Percentiles rank a stretch among this genome's conserved stretches.
These are phyloP conservation scores for Hevea brasiliensis DNA, from an alignment of 345 rosid species.

Conservation along the genomic window DNA sequence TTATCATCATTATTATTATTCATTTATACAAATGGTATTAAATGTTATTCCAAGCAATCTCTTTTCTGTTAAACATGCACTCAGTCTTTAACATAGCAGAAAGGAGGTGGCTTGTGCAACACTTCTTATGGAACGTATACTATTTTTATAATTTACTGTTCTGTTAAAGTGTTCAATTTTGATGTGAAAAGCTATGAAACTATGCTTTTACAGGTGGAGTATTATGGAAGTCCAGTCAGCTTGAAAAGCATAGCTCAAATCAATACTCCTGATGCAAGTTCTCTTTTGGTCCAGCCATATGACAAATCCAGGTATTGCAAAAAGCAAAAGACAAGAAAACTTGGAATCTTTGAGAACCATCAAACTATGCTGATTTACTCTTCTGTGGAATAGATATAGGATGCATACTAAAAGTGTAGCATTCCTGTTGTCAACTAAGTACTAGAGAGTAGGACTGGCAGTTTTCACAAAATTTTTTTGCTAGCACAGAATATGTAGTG, in stretches of 20 bases:
- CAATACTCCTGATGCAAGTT: slow-evolving; percentile 82
- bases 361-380: not conserved
- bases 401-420: not conserved
- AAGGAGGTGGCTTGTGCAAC: not conserved
- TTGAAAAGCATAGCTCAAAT: slow-evolving; percentile 93
- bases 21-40: not conserved
- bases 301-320: slow-evolving; percentile 82
- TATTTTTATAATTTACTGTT: not conserved
- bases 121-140: not conserved
- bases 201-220: slow-evolving; percentile 62
- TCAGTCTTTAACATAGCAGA: not conserved
- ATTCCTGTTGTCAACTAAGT: not conserved
- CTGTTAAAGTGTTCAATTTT: not conserved
- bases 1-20: not conserved
- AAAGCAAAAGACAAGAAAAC: not conserved
- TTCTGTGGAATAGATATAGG: not conserved
- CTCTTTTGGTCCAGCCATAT: slow-evolving; percentile 89
- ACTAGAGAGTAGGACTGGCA: not conserved
- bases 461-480: not conserved
- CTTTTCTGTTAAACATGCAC: not conserved
- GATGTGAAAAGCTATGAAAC: slow-evolving; percentile 8
- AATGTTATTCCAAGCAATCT: not conserved
- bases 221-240: slow-evolving; percentile 90
- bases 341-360: slow-evolving; percentile 5
- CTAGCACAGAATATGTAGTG: not conserved